Percentiles rank a stretch among this genome's conserved stretches.
Evolutionary conservation across 2,329 filamentous ascomycete species (phyloP).

Genomic region (Lomentospora prolificans): DNA sequence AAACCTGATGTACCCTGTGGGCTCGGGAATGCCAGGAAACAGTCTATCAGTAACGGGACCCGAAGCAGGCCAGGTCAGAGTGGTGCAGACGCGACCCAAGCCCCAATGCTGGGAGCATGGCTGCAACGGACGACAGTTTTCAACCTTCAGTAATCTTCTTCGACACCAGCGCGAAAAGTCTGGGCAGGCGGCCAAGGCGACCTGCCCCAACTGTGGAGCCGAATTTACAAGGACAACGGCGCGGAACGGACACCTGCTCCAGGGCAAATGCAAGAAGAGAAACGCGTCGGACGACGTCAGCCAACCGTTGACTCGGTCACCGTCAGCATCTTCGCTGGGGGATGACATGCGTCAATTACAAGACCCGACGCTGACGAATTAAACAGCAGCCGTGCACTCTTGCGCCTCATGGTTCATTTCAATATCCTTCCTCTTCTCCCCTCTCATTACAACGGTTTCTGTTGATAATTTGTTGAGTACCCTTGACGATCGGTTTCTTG

Average conservation of each 20-base stretch:
- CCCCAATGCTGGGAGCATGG: conserved; percentile 96
- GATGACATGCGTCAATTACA: background rate
- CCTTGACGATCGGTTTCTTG: background rate
- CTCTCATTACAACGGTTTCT: background rate
- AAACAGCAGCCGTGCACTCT: background rate
- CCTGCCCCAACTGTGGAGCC: conserved; percentile 82
- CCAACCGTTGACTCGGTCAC: background rate
- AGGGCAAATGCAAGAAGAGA: conserved; percentile 82
- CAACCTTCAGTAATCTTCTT: conserved; percentile 89
- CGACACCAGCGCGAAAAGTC: conserved; percentile 92
- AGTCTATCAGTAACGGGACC: conserved; percentile 17
- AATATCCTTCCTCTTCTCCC: background rate
- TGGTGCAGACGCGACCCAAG: conserved; percentile 74
- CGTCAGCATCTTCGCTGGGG: background rate
- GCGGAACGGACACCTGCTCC: conserved; percentile 72
- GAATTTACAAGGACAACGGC: conserved; percentile 87
- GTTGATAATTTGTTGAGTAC: background rate
- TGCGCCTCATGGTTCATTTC: background rate
- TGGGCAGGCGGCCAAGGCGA: conserved; percentile 78
- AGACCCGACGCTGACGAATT: background rate
- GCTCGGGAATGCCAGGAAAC: conserved; percentile 7
- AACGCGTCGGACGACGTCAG: conserved; percentile 6
- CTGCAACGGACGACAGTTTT: conserved; percentile 91
- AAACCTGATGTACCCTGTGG: conserved; percentile 33
- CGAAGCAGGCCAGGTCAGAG: conserved; percentile 46